These are phyloP conservation scores for Manihot esculenta DNA, from an alignment of 441 rosid genomes.

Conservation along the genomic window DNA sequence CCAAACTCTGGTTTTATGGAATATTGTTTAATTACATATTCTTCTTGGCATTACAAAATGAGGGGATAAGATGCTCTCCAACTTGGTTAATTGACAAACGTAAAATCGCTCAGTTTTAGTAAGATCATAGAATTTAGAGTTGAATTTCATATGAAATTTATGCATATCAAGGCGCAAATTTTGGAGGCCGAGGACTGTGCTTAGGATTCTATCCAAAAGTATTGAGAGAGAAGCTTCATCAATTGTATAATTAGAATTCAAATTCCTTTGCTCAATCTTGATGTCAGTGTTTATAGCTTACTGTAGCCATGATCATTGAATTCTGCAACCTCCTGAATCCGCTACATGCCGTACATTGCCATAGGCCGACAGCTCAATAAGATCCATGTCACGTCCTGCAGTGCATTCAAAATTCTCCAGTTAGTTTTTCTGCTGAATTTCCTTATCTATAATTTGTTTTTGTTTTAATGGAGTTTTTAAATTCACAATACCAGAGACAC, in stretches of 20 bases:
- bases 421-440: conserved; percentile 15
- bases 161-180: too few relatives aligned
- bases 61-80: too few relatives aligned
- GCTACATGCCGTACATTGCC: conserved; percentile 66
- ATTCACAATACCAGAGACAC: conserved; percentile 62
- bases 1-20: too few relatives aligned
- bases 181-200: too few relatives aligned
- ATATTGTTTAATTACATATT: too few relatives aligned
- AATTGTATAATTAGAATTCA: not conserved
- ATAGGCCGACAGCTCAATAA: conserved; percentile 73
- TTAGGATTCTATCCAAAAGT: too few relatives aligned
- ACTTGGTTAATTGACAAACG: too few relatives aligned
- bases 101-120: too few relatives aligned
- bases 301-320: conserved; percentile 48
- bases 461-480: not conserved
- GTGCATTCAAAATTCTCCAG: conserved; percentile 14
- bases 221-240: not conserved
- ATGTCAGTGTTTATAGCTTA: not conserved
- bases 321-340: conserved; percentile 65
- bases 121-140: too few relatives aligned
- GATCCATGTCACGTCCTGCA: conserved; percentile 88
- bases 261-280: conserved; percentile 5
- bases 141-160: too few relatives aligned
- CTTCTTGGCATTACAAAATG: too few relatives aligned
- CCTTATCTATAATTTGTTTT: not conserved